Percentiles rank a stretch among this genome's conserved stretches.
phyloP scores from a whole-genome alignment of 2,329 filamentous ascomycete species.

The Stagonosporopsis vannaccii region DNA sequence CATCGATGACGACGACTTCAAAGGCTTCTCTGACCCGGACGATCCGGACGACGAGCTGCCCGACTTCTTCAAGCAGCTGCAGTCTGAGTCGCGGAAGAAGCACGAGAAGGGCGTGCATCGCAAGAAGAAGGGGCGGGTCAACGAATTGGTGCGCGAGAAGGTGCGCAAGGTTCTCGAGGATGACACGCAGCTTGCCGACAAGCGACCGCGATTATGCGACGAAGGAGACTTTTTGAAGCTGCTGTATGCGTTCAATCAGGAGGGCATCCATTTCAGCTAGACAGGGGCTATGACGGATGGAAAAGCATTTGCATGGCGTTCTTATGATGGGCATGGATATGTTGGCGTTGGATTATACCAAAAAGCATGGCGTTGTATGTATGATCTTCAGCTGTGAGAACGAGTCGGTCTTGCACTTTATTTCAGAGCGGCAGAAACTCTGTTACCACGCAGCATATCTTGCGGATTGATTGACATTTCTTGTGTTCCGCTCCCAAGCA shows the following conservation, averaged over 20 bases:
- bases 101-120: slow-evolving; percentile 37
- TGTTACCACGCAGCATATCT: background rate
- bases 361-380: slow-evolving; percentile 26
- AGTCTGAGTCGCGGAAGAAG: slow-evolving; percentile 43
- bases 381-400: background rate
- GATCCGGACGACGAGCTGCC: slow-evolving; percentile 75
- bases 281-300: background rate
- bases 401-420: background rate
- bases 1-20: slow-evolving; percentile 60
- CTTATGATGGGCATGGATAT: slow-evolving; percentile 13
- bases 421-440: background rate
- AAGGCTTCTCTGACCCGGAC: slow-evolving; percentile 62
- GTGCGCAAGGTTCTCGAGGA: slow-evolving; percentile 84
- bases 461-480: background rate
- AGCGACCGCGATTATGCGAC: slow-evolving; percentile 84
- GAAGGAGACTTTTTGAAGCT: slow-evolving; percentile 90
- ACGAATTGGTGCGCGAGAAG: slow-evolving; percentile 84
- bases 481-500: background rate
- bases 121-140: slow-evolving; percentile 75
- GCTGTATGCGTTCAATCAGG: slow-evolving; percentile 84
- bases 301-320: slow-evolving; percentile 30
- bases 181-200: slow-evolving; percentile 80
- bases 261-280: slow-evolving; percentile 88
- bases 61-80: slow-evolving; percentile 79
- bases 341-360: slow-evolving; percentile 33